Evolutionary conservation across 495 filamentous ascomycete genomes (phyloP).

Genomic region (Rhypophila decipiens): DNA sequence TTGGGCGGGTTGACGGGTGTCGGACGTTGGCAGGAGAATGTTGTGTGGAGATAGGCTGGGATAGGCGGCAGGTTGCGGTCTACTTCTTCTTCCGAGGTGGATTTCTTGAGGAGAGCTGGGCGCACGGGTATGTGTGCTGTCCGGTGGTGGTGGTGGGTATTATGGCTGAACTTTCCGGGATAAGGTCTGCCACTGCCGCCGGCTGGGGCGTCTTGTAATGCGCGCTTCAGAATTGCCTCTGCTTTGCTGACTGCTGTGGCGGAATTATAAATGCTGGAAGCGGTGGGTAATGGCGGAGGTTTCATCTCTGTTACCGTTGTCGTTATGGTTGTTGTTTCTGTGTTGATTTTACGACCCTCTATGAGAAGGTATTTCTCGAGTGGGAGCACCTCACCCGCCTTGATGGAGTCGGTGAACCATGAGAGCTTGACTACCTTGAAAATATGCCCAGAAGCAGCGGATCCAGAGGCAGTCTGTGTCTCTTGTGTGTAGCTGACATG

Average conservation of each 20-base stretch:
- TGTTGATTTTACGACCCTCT: conserved; percentile 38
- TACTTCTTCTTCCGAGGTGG: conserved; percentile 67
- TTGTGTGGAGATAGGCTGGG: conserved; percentile 65
- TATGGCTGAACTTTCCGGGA: conserved; percentile 5
- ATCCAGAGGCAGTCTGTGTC: conserved; percentile 40
- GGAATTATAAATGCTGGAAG: no score
- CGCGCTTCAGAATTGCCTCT: conserved; percentile 26
- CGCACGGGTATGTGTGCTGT: no score
- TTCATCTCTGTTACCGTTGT: conserved; percentile 8
- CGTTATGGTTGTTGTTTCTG: not conserved
- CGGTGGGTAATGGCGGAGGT: conserved; percentile 5
- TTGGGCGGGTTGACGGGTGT: conserved; percentile 69
- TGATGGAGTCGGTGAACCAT: conserved; percentile 66
- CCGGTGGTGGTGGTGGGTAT: conserved; percentile 4
- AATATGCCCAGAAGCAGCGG: no score
- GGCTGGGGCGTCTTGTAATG: conserved; percentile 21
- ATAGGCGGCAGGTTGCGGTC: conserved; percentile 42
- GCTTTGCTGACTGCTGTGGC: no score
- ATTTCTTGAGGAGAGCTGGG: conserved; percentile 42
- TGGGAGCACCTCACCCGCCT: conserved; percentile 46
- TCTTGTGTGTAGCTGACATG: not conserved
- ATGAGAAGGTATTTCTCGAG: conserved; percentile 62
- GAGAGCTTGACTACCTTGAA: conserved; percentile 66
- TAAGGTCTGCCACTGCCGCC: conserved; percentile 6
- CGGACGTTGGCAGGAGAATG: conserved; percentile 77